Percentiles rank a stretch among this genome's conserved stretches.
These are phyloP conservation scores for Gossypium raimondii DNA, from an alignment of 345 rosid species.

Conservation along the genomic window DNA sequence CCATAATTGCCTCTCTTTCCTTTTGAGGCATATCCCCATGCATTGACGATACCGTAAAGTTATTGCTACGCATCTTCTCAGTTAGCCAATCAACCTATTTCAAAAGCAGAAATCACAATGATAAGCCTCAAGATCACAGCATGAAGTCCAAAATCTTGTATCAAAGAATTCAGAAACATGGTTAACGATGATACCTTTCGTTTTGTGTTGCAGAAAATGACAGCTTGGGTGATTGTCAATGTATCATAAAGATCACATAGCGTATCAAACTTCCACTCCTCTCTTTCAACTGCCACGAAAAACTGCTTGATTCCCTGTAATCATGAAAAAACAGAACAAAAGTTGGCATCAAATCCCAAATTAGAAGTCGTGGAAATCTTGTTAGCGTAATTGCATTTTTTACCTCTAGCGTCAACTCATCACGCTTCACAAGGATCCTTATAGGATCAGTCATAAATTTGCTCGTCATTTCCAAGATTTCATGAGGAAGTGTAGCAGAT, in stretches of 20 bases:
- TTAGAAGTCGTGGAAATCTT: not conserved
- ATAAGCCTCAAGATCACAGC: not conserved
- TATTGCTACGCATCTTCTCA: slow-evolving; percentile 89
- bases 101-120: slow-evolving; percentile 7
- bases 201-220: slow-evolving; percentile 97
- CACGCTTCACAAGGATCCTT: slow-evolving; percentile 95
- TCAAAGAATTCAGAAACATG: not conserved
- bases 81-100: slow-evolving; percentile 95
- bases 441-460: slow-evolving; percentile 98
- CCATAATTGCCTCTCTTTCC: slow-evolving; percentile 93
- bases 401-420: slow-evolving; percentile 96
- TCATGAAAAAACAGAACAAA: slow-evolving; percentile 10
- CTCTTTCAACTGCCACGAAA: slow-evolving; percentile 90
- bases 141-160: not conserved
- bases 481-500: slow-evolving; percentile 96
- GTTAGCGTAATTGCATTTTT: not conserved
- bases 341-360: slow-evolving; percentile 1
- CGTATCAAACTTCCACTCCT: slow-evolving; percentile 99
- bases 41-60: slow-evolving; percentile 95
- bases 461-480: slow-evolving; percentile 88
- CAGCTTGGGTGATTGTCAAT: slow-evolving; percentile 88
- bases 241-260: slow-evolving; percentile 95
- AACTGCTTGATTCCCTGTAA: slow-evolving; percentile 92
- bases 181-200: slow-evolving; percentile 52
- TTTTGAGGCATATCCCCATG: slow-evolving; percentile 99